A percentile compares a stretch with the other conserved stretches of the same genome.
These are phyloP conservation scores for Scheffersomyces ergatensis DNA, from an alignment of 805 yeast genomes.

Conservation along the genomic window DNA sequence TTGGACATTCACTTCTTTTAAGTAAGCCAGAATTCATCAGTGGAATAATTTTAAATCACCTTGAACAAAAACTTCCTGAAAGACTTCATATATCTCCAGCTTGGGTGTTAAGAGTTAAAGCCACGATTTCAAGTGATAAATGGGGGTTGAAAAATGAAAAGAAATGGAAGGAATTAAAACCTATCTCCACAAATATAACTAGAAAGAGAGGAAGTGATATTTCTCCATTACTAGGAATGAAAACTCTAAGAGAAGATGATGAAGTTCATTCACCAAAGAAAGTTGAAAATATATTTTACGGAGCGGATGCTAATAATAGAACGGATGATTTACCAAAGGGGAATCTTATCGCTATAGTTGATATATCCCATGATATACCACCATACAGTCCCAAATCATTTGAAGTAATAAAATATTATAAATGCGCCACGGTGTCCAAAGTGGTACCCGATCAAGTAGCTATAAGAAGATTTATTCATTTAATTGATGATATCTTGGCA, in stretches of 20 bases:
- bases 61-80: constrained; percentile 46
- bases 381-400: constrained; percentile 66
- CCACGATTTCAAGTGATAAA: constrained; percentile 63
- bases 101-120: constrained; percentile 68
- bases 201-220: constrained; percentile 26
- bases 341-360: constrained; percentile 55
- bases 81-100: constrained; percentile 57
- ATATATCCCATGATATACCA: constrained; percentile 68
- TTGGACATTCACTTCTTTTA: constrained; percentile 67
- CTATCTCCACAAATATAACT: constrained; percentile 46
- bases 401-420: constrained; percentile 53
- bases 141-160: constrained; percentile 78
- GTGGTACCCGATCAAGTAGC: constrained; percentile 67
- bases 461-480: constrained; percentile 52
- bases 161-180: constrained; percentile 61
- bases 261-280: constrained; percentile 53
- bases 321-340: constrained; percentile 19
- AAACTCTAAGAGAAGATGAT: constrained; percentile 69
- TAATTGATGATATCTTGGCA: constrained; percentile 47
- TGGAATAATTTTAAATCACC: constrained; percentile 58
- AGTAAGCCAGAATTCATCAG: constrained; percentile 63
- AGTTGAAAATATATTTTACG: constrained; percentile 47
- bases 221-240: constrained; percentile 68
- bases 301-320: constrained; percentile 6
- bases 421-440: constrained; percentile 76